Evolutionary conservation across 805 yeast species (phyloP).

Genomic region (Metschnikowia orientalis): DNA sequence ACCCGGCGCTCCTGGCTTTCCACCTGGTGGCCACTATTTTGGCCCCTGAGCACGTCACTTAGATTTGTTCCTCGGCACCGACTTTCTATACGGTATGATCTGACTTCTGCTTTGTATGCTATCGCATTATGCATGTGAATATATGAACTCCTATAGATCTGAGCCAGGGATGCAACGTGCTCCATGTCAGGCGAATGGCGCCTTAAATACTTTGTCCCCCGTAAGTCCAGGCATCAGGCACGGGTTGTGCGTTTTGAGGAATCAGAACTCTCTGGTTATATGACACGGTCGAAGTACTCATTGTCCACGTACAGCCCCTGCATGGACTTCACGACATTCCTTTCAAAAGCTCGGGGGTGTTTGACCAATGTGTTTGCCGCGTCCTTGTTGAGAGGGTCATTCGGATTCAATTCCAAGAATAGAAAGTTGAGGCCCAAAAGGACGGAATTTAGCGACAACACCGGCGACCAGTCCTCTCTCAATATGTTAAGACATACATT

Average conservation of each 20-base stretch:
- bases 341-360: constrained; percentile 42
- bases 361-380: constrained; percentile 60
- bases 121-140: too few relatives aligned
- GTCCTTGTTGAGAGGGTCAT: constrained; percentile 88
- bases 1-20: too few relatives aligned
- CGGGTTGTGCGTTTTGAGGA: too few relatives aligned
- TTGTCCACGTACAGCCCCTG: constrained; percentile 61
- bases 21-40: constrained; percentile 5
- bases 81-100: too few relatives aligned
- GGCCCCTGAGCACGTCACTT: not conserved
- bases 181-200: too few relatives aligned
- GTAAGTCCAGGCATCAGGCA: too few relatives aligned
- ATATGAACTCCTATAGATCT: too few relatives aligned
- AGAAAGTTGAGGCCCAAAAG: constrained; percentile 81
- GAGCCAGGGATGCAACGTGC: too few relatives aligned
- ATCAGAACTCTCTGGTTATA: too few relatives aligned
- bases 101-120: too few relatives aligned
- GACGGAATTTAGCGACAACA: constrained; percentile 72
- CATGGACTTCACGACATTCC: constrained; percentile 62
- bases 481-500: constrained; percentile 88
- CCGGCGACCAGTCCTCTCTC: constrained; percentile 96
- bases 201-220: too few relatives aligned
- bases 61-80: too few relatives aligned
- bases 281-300: constrained; percentile 60
- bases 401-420: constrained; percentile 85